Evolutionary conservation across 495 filamentous ascomycete species (phyloP).

Genomic region (Choiromyces venosus): DNA sequence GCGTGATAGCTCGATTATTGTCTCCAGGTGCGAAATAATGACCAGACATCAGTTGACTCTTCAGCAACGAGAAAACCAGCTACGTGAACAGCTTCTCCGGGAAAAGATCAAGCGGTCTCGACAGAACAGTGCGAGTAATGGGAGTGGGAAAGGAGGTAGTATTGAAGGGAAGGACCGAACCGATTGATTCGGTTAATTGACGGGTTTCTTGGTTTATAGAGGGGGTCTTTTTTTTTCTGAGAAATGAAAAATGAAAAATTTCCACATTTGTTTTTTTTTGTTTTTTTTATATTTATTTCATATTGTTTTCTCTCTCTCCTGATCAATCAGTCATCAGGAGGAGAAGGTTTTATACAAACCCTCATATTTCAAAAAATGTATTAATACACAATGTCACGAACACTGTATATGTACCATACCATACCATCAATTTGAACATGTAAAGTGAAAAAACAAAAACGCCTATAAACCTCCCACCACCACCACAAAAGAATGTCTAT

Average conservation of each 20-base stretch:
- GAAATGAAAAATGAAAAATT: not conserved
- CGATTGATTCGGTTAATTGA: constrained; percentile 16
- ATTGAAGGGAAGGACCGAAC: constrained; percentile 7
- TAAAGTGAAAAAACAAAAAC: not conserved
- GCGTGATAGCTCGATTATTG: constrained; percentile 20
- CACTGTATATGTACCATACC: not conserved
- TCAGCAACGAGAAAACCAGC: constrained; percentile 51
- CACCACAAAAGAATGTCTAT: not conserved
- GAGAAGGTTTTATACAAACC: not conserved
- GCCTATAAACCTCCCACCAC: not conserved
- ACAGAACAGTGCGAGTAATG: constrained; percentile 36
- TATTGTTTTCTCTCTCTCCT: not conserved
- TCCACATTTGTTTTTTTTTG: not conserved
- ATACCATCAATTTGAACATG: not conserved
- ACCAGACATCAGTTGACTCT: constrained; percentile 40
- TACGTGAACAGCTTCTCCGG: constrained; percentile 61
- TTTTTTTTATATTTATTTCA: constrained; percentile 1
- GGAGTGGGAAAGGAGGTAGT: constrained; percentile 15
- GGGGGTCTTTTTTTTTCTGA: constrained; percentile 9
- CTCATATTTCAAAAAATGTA: not conserved
- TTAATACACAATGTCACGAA: not conserved
- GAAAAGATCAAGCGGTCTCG: constrained; percentile 55
- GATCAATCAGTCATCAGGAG: not conserved
- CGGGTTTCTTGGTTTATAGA: not conserved
- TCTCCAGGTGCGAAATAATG: constrained; percentile 30